Percentiles rank a stretch among this genome's conserved stretches.
These are phyloP conservation scores for Nakazawaea holstii DNA, from an alignment of 805 yeast species.

Conservation along the genomic window DNA sequence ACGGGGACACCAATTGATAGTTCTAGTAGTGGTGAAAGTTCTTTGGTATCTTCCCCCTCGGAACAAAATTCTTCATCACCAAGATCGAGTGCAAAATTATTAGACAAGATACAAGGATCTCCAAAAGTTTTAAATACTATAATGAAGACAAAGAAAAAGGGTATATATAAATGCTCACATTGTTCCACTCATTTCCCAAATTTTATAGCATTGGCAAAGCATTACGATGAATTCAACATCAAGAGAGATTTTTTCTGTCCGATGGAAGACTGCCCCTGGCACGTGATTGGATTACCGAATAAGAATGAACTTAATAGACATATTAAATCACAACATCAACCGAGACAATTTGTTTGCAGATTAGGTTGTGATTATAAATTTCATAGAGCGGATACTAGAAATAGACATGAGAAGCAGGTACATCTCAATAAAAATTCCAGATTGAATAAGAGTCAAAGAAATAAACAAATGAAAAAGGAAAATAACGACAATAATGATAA, in stretches of 20 bases:
- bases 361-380: constrained; percentile 10
- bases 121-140: constrained; percentile 10
- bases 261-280: constrained; percentile 12
- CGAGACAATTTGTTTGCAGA: constrained; percentile 8
- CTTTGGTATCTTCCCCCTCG: background rate
- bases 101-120: constrained; percentile 1
- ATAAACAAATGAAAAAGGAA: background rate
- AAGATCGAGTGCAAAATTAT: background rate
- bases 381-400: constrained; percentile 10
- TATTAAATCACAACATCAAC: constrained; percentile 11
- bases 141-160: constrained; percentile 11
- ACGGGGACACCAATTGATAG: background rate
- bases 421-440: constrained; percentile 10
- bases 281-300: constrained; percentile 11
- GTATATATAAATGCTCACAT: constrained; percentile 12
- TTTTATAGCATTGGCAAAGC: constrained; percentile 10
- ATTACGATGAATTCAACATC: constrained; percentile 11
- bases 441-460: constrained; percentile 8
- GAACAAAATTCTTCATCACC: background rate
- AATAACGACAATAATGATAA: background rate
- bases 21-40: background rate
- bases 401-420: constrained; percentile 11
- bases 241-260: constrained; percentile 11
- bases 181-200: constrained; percentile 9
- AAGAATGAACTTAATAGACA: constrained; percentile 11